Conservation (phyloP, 2,329 filamentous ascomycete species). For the Aspergillus cejpii region DNA sequence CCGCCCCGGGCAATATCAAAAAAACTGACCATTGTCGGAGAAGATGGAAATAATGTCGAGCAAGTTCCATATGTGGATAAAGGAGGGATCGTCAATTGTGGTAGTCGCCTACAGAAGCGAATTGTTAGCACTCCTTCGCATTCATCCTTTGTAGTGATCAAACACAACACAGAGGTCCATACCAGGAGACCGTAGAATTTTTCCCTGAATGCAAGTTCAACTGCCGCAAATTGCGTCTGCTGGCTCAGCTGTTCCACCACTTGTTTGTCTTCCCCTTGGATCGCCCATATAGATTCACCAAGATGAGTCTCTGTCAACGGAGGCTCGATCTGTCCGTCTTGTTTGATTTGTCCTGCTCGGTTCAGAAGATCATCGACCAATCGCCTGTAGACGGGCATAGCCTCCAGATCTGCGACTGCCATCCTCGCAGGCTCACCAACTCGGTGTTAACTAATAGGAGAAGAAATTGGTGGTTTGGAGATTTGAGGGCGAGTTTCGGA, state of each 20-base stretch:
- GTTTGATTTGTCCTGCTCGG: constrained; percentile 55
- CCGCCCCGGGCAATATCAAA: neutral
- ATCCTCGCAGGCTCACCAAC: constrained; percentile 18
- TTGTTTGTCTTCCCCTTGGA: constrained; percentile 25
- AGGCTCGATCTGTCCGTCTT: constrained; percentile 60
- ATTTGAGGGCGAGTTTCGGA: constrained; percentile 9
- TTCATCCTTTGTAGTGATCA: neutral
- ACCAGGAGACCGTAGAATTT: constrained; percentile 75
- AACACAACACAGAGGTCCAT: constrained; percentile 33
- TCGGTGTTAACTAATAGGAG: constrained; percentile 1
- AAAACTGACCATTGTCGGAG: constrained; percentile 67
- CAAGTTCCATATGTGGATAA: constrained; percentile 85
- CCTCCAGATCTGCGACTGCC: constrained; percentile 29
- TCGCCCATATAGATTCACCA: constrained; percentile 36
- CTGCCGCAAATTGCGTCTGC: constrained; percentile 56
- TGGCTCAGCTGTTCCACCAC: constrained; percentile 41
- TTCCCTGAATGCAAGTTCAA: constrained; percentile 77
- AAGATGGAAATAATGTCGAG: constrained; percentile 86
- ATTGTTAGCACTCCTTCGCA: constrained; percentile 9
- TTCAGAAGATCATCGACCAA: constrained; percentile 54
- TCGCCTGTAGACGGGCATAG: constrained; percentile 42
- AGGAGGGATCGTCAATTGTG: constrained; percentile 67
- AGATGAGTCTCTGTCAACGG: constrained; percentile 63
- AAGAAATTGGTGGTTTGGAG: neutral
- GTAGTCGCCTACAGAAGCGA: constrained; percentile 55